Percentiles rank a stretch among this genome's conserved stretches.
phyloP scores from a whole-genome alignment of 2,329 filamentous ascomycete genomes.

The Bipolaris sorokiniana region DNA sequence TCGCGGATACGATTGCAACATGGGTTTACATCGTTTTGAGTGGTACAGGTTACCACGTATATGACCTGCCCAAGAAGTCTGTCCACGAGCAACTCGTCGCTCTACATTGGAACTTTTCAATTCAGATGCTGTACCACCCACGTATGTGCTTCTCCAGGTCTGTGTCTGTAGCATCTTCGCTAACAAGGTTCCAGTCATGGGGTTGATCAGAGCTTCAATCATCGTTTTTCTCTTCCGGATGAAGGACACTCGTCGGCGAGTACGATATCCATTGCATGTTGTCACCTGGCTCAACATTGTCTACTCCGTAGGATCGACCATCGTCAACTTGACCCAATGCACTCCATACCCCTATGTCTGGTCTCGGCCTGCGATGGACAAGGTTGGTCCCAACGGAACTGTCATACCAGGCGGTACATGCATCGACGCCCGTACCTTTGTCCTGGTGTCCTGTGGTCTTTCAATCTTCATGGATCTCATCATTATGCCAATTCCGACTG shows the following conservation, averaged over 20 bases:
- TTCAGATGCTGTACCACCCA: conserved; percentile 50
- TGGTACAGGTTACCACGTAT: conserved; percentile 42
- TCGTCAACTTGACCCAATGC: conserved; percentile 47
- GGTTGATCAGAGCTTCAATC: conserved; percentile 46
- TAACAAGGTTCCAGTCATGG: conserved; percentile 32
- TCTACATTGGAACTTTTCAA: conserved; percentile 43
- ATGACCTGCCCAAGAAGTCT: conserved; percentile 40
- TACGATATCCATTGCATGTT: conserved; percentile 39
- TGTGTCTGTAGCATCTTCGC: neutral
- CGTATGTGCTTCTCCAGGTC: conserved; percentile 2
- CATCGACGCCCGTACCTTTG: conserved; percentile 43
- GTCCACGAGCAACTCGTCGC: conserved; percentile 35
- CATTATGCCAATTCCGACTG: conserved; percentile 50
- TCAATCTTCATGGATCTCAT: conserved; percentile 51
- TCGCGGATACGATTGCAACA: conserved; percentile 30
- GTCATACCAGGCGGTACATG: conserved; percentile 40
- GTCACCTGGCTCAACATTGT: conserved; percentile 47
- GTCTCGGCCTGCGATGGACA: conserved; percentile 40
- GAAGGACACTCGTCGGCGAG: conserved; percentile 39
- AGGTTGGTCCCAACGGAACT: conserved; percentile 33
- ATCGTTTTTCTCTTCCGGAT: conserved; percentile 49
- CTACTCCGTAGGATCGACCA: conserved; percentile 42
- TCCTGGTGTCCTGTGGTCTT: conserved; percentile 41
- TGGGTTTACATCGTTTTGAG: conserved; percentile 41
- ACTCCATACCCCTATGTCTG: conserved; percentile 41